These are phyloP conservation scores for Grigorovia jiainica DNA, from an alignment of 805 yeast species.

Conservation along the genomic window DNA sequence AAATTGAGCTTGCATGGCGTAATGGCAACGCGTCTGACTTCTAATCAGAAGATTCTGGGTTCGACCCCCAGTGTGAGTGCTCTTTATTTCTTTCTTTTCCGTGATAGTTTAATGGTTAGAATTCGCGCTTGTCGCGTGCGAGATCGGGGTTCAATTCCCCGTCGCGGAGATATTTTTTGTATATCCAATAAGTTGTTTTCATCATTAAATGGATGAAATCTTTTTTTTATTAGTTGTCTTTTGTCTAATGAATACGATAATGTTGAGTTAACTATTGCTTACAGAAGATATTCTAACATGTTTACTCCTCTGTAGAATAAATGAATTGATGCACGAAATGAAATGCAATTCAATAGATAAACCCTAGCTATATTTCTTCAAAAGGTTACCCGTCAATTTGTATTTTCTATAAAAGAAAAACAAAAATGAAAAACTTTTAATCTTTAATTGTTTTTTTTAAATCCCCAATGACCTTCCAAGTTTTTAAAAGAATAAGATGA, in stretches of 20 bases:
- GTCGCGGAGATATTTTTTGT: slow-evolving; percentile 1
- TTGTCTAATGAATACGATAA: too few relatives aligned
- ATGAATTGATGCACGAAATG: too few relatives aligned
- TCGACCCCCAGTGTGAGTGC: slow-evolving; percentile 49
- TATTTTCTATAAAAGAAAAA: background rate
- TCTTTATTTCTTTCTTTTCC: slow-evolving; percentile 3
- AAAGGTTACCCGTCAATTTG: background rate
- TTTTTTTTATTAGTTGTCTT: too few relatives aligned
- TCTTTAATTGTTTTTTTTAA: slow-evolving; percentile 5
- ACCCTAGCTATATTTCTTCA: too few relatives aligned
- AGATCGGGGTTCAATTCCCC: slow-evolving; percentile 2
- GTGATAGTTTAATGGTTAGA: slow-evolving; percentile 3
- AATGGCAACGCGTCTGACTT: slow-evolving; percentile 51
- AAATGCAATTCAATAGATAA: too few relatives aligned
- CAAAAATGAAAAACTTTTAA: too few relatives aligned
- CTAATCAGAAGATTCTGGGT: slow-evolving; percentile 48
- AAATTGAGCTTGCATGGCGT: slow-evolving; percentile 41
- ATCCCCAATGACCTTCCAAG: slow-evolving; percentile 31
- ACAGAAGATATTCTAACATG: too few relatives aligned
- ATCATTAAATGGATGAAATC: too few relatives aligned
- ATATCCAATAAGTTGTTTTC: too few relatives aligned
- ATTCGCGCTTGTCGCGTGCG: slow-evolving; percentile 3
- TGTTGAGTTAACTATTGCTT: too few relatives aligned
- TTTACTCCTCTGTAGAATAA: background rate
- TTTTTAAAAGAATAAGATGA: slow-evolving; percentile 31